Percentiles rank a stretch among this genome's conserved stretches.
phyloP scores from a whole-genome alignment of 192 early-diverging fungal species.

The Podila epicladia region DNA sequence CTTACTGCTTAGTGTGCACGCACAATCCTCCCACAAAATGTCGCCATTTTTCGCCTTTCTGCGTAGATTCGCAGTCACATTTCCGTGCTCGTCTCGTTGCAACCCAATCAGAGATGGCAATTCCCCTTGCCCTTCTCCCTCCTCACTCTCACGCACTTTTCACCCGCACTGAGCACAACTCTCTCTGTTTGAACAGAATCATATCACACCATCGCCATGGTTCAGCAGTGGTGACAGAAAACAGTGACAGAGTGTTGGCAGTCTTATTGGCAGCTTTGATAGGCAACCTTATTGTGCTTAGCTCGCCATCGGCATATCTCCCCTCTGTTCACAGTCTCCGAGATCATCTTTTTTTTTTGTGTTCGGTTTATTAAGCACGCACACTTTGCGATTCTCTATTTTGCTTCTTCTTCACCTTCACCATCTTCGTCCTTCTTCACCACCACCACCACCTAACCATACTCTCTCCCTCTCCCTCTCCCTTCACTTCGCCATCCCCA shows the following conservation, averaged over 20 bases:
- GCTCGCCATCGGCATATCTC: too few species aligned
- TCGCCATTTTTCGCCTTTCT: not conserved
- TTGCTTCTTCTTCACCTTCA: not conserved
- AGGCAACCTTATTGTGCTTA: too few species aligned
- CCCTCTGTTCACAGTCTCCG: not conserved
- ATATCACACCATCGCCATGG: constrained; percentile 3
- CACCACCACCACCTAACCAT: too few species aligned
- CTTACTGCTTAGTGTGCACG: not conserved
- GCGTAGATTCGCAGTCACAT: not conserved
- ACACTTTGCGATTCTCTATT: not conserved
- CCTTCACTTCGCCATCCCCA: not conserved
- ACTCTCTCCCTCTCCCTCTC: not conserved
- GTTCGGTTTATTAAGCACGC: not conserved
- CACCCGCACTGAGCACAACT: not conserved
- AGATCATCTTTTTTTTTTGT: not conserved
- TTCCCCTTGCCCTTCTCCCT: too few species aligned
- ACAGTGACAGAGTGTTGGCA: too few species aligned
- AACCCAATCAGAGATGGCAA: not conserved
- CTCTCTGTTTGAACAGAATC: not conserved
- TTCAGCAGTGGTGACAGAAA: not conserved
- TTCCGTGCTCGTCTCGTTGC: not conserved
- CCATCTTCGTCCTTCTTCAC: not conserved
- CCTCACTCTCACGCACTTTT: not conserved
- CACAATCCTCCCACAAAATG: not conserved
- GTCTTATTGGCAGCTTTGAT: too few species aligned